These are phyloP conservation scores for Calonectria naviculata DNA, from an alignment of 2,329 filamentous ascomycete species.

Conservation along the genomic window DNA sequence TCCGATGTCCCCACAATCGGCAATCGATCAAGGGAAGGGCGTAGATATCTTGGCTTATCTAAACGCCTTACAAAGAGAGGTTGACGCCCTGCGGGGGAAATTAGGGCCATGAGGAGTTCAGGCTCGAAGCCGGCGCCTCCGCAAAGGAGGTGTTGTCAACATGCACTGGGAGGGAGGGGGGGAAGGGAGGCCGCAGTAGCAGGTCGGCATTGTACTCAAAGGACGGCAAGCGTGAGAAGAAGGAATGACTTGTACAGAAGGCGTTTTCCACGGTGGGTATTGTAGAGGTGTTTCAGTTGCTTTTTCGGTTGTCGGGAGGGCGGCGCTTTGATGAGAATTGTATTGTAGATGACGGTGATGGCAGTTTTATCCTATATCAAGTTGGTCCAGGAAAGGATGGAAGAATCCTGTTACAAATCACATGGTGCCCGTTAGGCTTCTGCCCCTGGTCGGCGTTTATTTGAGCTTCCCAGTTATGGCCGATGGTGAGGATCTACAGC, in stretches of 20 bases:
- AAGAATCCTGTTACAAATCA: slow-evolving; percentile 6
- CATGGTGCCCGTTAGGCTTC: slow-evolving; percentile 1
- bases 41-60: slow-evolving; percentile 78
- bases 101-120: slow-evolving; percentile 34
- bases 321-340: slow-evolving; percentile 17
- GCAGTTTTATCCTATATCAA: slow-evolving; percentile 17
- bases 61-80: slow-evolving; percentile 77
- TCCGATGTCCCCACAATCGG: slow-evolving; percentile 29
- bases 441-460: slow-evolving; percentile 12
- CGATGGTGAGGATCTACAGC: slow-evolving; percentile 15
- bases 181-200: background rate
- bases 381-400: slow-evolving; percentile 11
- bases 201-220: background rate
- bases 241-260: slow-evolving; percentile 9
- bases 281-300: slow-evolving; percentile 31
- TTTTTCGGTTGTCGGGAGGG: slow-evolving; percentile 13
- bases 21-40: slow-evolving; percentile 46
- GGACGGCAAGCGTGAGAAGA: background rate
- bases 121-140: slow-evolving; percentile 1
- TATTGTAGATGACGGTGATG: slow-evolving; percentile 35
- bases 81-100: slow-evolving; percentile 69
- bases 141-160: background rate
- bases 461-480: slow-evolving; percentile 28
- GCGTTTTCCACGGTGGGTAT: slow-evolving; percentile 20
- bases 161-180: background rate